Evolutionary conservation across 78 protist species (phyloP).

Genomic region (Paratrimastix pyriformis): DNA sequence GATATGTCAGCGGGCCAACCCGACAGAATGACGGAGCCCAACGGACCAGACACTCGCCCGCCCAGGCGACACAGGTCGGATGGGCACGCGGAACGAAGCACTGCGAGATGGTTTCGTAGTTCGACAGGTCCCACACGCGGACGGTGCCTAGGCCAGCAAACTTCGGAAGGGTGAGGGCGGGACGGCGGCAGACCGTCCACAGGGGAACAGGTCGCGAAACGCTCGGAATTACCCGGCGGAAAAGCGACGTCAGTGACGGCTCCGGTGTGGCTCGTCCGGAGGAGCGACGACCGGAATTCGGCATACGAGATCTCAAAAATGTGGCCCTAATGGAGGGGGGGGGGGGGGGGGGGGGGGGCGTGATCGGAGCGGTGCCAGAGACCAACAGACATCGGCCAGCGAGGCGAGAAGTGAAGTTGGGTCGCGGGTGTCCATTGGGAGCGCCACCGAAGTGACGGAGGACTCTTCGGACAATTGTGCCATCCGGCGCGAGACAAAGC

Average conservation of each 20-base stretch:
- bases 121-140: conserved; percentile 29
- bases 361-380: too few species aligned
- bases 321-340: too few species aligned
- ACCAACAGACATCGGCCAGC: too few species aligned
- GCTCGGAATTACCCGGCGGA: conserved; percentile 15
- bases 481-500: too few species aligned
- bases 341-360: too few species aligned
- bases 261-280: background rate
- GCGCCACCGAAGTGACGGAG: too few species aligned
- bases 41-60: conserved; percentile 7
- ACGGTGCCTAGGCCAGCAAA: conserved; percentile 17
- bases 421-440: too few species aligned
- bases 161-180: background rate
- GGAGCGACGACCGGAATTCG: background rate
- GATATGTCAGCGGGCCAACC: background rate
- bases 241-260: background rate
- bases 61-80: conserved; percentile 23
- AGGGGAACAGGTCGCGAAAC: conserved; percentile 22
- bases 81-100: conserved; percentile 24
- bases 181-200: conserved; percentile 18
- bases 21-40: background rate
- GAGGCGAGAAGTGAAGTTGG: too few species aligned
- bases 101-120: background rate
- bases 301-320: too few species aligned
- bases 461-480: too few species aligned